Evolutionary conservation across 805 yeast species (phyloP).

Genomic region (Tetrapisispora fleetii): DNA sequence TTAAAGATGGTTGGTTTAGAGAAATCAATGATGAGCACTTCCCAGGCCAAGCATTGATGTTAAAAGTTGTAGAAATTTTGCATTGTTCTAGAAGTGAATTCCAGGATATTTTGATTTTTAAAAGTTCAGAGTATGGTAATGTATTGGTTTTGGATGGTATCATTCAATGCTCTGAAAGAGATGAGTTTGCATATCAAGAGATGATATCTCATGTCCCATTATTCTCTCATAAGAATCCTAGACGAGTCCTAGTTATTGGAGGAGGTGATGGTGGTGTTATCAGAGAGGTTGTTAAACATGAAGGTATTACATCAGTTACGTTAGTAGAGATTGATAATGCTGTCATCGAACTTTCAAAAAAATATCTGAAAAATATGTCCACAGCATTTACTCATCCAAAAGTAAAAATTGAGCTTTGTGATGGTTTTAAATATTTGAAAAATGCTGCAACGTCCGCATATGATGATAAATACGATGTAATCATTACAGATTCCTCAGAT

Average conservation of each 20-base stretch:
- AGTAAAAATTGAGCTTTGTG: constrained; percentile 59
- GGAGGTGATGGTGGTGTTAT: constrained; percentile 97
- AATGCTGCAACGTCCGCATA: constrained; percentile 24
- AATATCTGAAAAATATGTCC: constrained; percentile 73
- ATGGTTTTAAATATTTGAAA: constrained; percentile 73
- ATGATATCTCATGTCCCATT: constrained; percentile 79
- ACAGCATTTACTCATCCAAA: constrained; percentile 53
- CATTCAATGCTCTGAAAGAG: constrained; percentile 83
- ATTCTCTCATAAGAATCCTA: constrained; percentile 66
- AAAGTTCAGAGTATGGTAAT: constrained; percentile 69
- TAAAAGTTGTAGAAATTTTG: constrained; percentile 55
- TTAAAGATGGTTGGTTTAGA: constrained; percentile 68
- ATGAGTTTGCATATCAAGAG: constrained; percentile 91
- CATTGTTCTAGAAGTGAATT: constrained; percentile 57
- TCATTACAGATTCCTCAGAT: constrained; percentile 86
- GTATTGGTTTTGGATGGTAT: constrained; percentile 85
- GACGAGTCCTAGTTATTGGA: constrained; percentile 75
- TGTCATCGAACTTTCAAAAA: constrained; percentile 61
- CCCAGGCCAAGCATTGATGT: constrained; percentile 78
- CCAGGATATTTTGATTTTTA: constrained; percentile 77
- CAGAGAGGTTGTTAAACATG: constrained; percentile 76
- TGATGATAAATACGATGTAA: constrained; percentile 57
- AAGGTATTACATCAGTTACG: constrained; percentile 50
- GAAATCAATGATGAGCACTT: constrained; percentile 62
- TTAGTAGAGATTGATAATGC: constrained; percentile 85